A percentile compares a stretch with the other conserved stretches of the same genome.
These are phyloP conservation scores for Eucalyptus cloeziana DNA, from an alignment of 345 rosid genomes.

Conservation along the genomic window DNA sequence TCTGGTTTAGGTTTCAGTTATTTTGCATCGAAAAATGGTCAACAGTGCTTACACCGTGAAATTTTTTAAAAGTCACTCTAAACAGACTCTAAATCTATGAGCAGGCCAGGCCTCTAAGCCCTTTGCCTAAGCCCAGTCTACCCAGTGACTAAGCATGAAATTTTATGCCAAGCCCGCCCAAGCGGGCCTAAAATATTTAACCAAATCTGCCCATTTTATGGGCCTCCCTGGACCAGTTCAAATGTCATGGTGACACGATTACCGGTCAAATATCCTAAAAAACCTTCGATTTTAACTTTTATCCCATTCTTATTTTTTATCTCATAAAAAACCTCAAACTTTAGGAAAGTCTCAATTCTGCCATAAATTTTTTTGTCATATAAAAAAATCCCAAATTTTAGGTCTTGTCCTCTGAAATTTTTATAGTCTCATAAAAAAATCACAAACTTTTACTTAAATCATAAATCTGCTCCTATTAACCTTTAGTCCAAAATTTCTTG, in stretches of 20 bases:
- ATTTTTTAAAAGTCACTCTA: neutral
- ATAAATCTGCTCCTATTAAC: accelerated
- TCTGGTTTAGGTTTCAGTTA: neutral
- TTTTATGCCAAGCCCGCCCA: neutral
- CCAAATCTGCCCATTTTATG: neutral
- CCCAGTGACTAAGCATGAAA: neutral
- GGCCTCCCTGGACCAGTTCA: no score
- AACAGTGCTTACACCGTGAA: neutral
- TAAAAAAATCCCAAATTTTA: no score
- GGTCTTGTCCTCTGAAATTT: no score
- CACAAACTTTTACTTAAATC: no score
- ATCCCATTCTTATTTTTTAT: no score
- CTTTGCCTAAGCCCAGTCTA: neutral
- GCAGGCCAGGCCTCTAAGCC: neutral
- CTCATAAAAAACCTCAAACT: no score
- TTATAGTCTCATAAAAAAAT: no score
- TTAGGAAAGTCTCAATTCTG: no score
- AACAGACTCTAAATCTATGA: neutral
- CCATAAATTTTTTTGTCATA: no score
- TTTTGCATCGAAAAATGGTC: neutral
- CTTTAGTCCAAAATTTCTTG: no score
- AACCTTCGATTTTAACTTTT: no score
- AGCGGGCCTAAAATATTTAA: neutral
- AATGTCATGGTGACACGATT: neutral
- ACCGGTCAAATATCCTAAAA: no score